phyloP scores from a whole-genome alignment of 805 yeast genomes.

The Ascoidea tarda region DNA sequence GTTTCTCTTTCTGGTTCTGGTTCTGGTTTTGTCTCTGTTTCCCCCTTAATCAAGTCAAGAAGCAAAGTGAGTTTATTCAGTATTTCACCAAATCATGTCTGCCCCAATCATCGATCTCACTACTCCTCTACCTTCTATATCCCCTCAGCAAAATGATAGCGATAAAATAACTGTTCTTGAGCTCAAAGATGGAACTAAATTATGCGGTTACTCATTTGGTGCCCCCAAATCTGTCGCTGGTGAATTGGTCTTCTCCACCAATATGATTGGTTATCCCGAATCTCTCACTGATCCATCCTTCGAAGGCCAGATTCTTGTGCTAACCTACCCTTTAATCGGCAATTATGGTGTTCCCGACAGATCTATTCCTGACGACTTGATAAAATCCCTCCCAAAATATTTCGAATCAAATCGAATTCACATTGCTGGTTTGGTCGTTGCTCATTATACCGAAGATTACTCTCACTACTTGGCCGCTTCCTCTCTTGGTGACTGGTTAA shows the following conservation, averaged over 20 bases:
- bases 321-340: slow-evolving; percentile 94
- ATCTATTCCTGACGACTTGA: slow-evolving; percentile 55
- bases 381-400: slow-evolving; percentile 70
- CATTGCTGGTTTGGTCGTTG: slow-evolving; percentile 92
- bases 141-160: slow-evolving; percentile 81
- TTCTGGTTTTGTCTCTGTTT: not conserved
- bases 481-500: slow-evolving; percentile 87
- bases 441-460: slow-evolving; percentile 92
- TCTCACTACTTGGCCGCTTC: slow-evolving; percentile 90
- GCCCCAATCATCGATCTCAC: slow-evolving; percentile 20
- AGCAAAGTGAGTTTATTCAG: not conserved
- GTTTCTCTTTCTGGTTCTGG: not conserved
- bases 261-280: slow-evolving; percentile 99
- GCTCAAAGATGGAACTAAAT: slow-evolving; percentile 69
- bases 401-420: slow-evolving; percentile 90
- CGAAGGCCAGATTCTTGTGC: slow-evolving; percentile 92
- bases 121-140: slow-evolving; percentile 63
- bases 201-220: slow-evolving; percentile 96
- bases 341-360: slow-evolving; percentile 98
- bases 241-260: slow-evolving; percentile 97
- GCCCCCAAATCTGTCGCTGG: slow-evolving; percentile 84
- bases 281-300: slow-evolving; percentile 97
- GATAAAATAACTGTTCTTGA: slow-evolving; percentile 80
- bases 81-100: not conserved
- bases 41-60: not conserved